Evolutionary conservation across 108 stramenopile species (phyloP).

Genomic region (Nitzschia sp.): DNA sequence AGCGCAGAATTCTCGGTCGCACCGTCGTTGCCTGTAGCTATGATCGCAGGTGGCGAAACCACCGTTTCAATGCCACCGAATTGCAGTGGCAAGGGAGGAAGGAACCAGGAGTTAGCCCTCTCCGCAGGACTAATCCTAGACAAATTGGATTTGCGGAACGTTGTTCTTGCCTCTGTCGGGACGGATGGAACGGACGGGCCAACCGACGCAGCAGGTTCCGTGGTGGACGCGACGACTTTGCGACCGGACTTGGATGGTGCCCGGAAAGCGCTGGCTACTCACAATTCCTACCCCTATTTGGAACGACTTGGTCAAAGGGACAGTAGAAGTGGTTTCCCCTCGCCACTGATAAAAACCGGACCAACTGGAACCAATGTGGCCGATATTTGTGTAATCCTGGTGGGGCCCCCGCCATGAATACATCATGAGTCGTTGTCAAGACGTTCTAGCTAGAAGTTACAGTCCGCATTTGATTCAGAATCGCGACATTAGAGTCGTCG

Average conservation of each 20-base stretch:
- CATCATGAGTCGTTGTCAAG: too few species aligned
- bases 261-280: conserved; percentile 56
- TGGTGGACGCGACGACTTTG: conserved; percentile 75
- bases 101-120: conserved; percentile 89
- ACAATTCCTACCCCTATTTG: conserved; percentile 73
- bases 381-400: conserved; percentile 76
- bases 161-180: conserved; percentile 74
- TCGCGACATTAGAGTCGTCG: too few species aligned
- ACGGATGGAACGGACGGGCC: conserved; percentile 92
- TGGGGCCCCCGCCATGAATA: conserved; percentile 24
- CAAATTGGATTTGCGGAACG: conserved; percentile 58
- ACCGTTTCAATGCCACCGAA: conserved; percentile 70
- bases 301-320: conserved; percentile 11
- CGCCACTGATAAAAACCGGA: conserved; percentile 68
- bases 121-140: conserved; percentile 65
- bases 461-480: too few species aligned
- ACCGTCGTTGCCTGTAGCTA: conserved; percentile 54
- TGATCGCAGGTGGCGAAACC: conserved; percentile 89
- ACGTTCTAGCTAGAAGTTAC: too few species aligned
- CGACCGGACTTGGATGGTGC: conserved; percentile 37
- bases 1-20: neutral
- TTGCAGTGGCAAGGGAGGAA: conserved; percentile 74
- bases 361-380: conserved; percentile 90
- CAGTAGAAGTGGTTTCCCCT: neutral
- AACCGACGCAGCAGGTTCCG: conserved; percentile 88